These are phyloP conservation scores for Populus trichocarpa DNA, from an alignment of 441 rosid species.

Conservation along the genomic window DNA sequence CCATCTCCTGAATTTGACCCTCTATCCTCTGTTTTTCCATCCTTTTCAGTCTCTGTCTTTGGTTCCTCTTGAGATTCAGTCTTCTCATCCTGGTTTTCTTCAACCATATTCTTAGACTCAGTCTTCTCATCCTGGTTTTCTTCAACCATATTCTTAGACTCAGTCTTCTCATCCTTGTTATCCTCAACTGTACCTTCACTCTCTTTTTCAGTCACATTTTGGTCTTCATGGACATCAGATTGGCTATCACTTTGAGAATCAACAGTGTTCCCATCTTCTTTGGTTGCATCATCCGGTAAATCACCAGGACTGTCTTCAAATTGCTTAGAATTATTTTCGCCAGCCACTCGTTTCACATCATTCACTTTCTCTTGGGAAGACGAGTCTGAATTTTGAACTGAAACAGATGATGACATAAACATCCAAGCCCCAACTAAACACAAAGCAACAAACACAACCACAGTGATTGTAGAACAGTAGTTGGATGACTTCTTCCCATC, in stretches of 20 bases:
- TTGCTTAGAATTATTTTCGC: constrained; percentile 35
- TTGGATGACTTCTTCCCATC: constrained; percentile 63
- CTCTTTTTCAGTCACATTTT: background rate
- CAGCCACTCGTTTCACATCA: constrained; percentile 38
- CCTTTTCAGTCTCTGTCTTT: constrained; percentile 18
- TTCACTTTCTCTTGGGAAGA: constrained; percentile 46
- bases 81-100: constrained; percentile 42
- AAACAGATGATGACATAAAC: constrained; percentile 81
- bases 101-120: background rate
- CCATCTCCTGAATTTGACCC: constrained; percentile 28
- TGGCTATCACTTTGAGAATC: constrained; percentile 11
- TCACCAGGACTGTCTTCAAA: constrained; percentile 54
- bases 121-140: constrained; percentile 35
- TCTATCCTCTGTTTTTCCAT: constrained; percentile 32
- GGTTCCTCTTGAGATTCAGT: constrained; percentile 20
- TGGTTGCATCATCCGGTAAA: constrained; percentile 51
- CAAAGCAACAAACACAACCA: constrained; percentile 75
- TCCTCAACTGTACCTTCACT: background rate
- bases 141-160: constrained; percentile 5
- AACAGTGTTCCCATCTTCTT: constrained; percentile 38
- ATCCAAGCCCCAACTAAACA: constrained; percentile 95
- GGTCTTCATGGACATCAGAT: background rate
- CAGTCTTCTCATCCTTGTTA: constrained; percentile 17
- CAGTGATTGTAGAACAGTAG: constrained; percentile 72
- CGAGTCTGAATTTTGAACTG: constrained; percentile 54